Evolutionary conservation across 768 basidiomycete species (phyloP).

Genomic region (Amanita muscaria): DNA sequence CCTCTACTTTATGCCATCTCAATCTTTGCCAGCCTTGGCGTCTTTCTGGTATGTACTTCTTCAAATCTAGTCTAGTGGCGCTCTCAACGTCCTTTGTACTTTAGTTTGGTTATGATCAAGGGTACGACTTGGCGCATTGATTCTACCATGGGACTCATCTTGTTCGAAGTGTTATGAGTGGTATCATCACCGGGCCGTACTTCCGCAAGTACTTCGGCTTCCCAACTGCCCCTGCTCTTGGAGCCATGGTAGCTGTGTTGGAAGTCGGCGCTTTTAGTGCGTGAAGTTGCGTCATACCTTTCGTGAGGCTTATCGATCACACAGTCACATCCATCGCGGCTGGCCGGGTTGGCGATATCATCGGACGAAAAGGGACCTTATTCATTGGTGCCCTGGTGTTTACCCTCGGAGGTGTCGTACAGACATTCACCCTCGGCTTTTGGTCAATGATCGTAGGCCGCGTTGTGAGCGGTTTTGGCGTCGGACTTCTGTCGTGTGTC

Average conservation of each 20-base stretch:
- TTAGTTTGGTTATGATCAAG: slow-evolving; percentile 84
- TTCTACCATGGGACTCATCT: slow-evolving; percentile 11
- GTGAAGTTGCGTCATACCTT: slow-evolving; percentile 18
- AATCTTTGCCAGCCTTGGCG: slow-evolving; percentile 74
- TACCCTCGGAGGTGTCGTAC: slow-evolving; percentile 77
- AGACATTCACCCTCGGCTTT: slow-evolving; percentile 76
- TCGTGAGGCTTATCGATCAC: too few relatives aligned
- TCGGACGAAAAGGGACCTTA: slow-evolving; percentile 81
- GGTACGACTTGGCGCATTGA: slow-evolving; percentile 29
- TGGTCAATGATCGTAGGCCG: slow-evolving; percentile 77
- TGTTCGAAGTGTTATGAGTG: slow-evolving; percentile 68
- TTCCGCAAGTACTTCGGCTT: slow-evolving; percentile 77
- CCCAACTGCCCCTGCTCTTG: slow-evolving; percentile 65
- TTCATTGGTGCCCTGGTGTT: slow-evolving; percentile 79
- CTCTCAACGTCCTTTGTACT: background rate
- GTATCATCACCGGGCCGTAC: slow-evolving; percentile 82
- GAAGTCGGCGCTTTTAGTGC: slow-evolving; percentile 87
- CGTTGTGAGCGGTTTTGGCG: slow-evolving; percentile 80
- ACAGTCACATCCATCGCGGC: slow-evolving; percentile 89
- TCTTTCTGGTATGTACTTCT: slow-evolving; percentile 61
- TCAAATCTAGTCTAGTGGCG: slow-evolving; percentile 1
- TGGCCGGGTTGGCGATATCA: slow-evolving; percentile 77
- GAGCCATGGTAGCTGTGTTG: slow-evolving; percentile 94
- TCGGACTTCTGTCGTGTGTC: slow-evolving; percentile 79
- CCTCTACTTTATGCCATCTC: slow-evolving; percentile 74